Evolutionary conservation across 148 eudicot species (phyloP).

Genomic region (Hydrangea macrophylla): DNA sequence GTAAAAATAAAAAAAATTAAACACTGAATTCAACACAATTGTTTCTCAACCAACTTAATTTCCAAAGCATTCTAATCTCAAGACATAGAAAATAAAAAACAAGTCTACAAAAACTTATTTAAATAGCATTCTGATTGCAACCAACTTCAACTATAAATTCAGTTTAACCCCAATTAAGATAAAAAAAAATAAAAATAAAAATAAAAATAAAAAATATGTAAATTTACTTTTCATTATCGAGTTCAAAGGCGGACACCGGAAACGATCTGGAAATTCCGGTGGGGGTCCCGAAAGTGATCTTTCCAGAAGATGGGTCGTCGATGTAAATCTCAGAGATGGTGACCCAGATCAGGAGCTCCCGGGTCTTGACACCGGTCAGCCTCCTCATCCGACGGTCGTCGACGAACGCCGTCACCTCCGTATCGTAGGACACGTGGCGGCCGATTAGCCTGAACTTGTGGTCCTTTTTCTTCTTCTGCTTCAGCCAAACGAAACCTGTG

Average conservation of each 20-base stretch:
- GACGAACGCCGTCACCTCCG: conserved; percentile 62
- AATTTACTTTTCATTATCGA: conserved; percentile 21
- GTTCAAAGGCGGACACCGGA: conserved; percentile 51
- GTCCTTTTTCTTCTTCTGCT: conserved; percentile 41
- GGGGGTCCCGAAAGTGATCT: conserved; percentile 57
- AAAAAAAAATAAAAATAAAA: no score
- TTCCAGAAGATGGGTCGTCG: conserved; percentile 37
- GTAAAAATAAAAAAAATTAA: no score
- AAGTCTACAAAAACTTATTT: no score
- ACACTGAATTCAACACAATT: no score
- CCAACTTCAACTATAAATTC: no score
- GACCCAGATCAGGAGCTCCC: conserved; percentile 61
- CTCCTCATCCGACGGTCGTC: conserved; percentile 54
- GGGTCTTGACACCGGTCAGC: conserved; percentile 61
- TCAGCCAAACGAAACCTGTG: conserved; percentile 66
- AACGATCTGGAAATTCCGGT: conserved; percentile 50
- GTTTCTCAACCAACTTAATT: no score
- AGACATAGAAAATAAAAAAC: no score
- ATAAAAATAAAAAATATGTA: no score
- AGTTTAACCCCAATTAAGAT: no score
- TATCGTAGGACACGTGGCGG: conserved; percentile 35
- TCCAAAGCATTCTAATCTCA: no score
- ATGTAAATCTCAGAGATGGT: conserved; percentile 49
- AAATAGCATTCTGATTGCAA: no score
- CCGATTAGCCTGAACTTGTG: conserved; percentile 40